Evolutionary conservation across 176 grass and related monocot species (phyloP).

Genomic region (Aegilops bicornis): DNA sequence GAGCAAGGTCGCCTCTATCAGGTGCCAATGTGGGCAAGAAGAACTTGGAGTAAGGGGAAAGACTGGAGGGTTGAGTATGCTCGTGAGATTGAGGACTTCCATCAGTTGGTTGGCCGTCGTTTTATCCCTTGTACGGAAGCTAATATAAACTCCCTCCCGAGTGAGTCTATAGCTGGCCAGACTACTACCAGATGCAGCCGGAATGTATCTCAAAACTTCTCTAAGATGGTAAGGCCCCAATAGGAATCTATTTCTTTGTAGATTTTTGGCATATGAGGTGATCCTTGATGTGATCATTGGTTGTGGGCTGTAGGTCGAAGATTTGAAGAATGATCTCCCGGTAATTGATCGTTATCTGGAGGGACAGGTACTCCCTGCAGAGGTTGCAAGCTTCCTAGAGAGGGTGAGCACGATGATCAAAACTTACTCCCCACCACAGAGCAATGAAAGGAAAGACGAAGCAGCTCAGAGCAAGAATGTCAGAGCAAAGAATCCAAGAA

Average conservation of each 20-base stretch:
- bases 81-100: slow-evolving; percentile 59
- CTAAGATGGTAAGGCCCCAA: slow-evolving; percentile 38
- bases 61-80: slow-evolving; percentile 68
- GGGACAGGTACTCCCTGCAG: slow-evolving; percentile 48
- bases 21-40: slow-evolving; percentile 60
- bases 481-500: slow-evolving; percentile 44
- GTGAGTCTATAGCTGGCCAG: slow-evolving; percentile 8
- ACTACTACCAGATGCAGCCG: slow-evolving; percentile 12
- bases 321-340: slow-evolving; percentile 59
- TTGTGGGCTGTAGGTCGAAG: slow-evolving; percentile 43
- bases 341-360: slow-evolving; percentile 51
- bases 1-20: slow-evolving; percentile 47
- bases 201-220: slow-evolving; percentile 34
- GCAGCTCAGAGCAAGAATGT: slow-evolving; percentile 1
- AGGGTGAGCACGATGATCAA: slow-evolving; percentile 49
- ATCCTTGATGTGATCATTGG: slow-evolving; percentile 12
- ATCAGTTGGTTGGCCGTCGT: slow-evolving; percentile 54
- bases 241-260: not conserved
- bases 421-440: slow-evolving; percentile 36
- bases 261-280: not conserved
- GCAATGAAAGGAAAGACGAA: slow-evolving; percentile 22
- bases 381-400: slow-evolving; percentile 53
- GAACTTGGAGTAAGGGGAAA: slow-evolving; percentile 56
- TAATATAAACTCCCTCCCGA: slow-evolving; percentile 35
- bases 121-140: slow-evolving; percentile 41